Base-by-base conservation (phyloP, 352 stramenopile species). In the Phytophthora tentaculata region DNA sequence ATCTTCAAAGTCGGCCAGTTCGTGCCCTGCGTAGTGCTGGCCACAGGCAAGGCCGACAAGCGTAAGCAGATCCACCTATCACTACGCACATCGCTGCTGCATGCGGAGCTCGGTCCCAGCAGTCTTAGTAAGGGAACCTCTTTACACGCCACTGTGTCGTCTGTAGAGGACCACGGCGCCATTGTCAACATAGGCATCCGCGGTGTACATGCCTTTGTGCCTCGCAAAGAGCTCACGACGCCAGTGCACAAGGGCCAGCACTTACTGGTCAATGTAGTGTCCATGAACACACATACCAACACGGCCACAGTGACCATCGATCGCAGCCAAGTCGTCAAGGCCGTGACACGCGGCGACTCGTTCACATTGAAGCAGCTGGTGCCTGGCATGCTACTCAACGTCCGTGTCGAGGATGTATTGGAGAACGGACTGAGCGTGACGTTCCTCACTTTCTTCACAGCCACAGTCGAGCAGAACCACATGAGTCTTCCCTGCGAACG, bases 81-180 rank as follows among this genome's bases (percentile, higher is more conserved):
- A 22, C 79, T 97, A 14, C 88, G 86, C 28, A 89, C 95, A 7
- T 88, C 82, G 47, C 72, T 89, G 58, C 65, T 99, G 37, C 96
- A 99, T 74, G 75, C 72, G 0, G 91, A 93, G 51, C 77, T 96
- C 5, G 64, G 64, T 26, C 67, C 82, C 28, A 70, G 87, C 53
- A 86, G 79, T 19, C 51, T 97, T 2, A 53, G 50, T 43, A 96
- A 95, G 60, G 87, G 79, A 45, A 81, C 92, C 55, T 73, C 84
- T 4, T 62, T 98, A 37, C 84, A 95, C 52, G 96, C 92, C 54
- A 92, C 86, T 20, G 88, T 99, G 47, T 61, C 82, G 22, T 97
- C 85, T 2, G 71, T 98, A 1, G 94, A 99, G 76, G 95, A 98
- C 81, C 95, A 98, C 75, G 96, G 96, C 52, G 95, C 91, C 29